Percentiles rank a stretch among this genome's conserved stretches.
Evolutionary conservation across 2,329 filamentous ascomycete species (phyloP).

Genomic region (Teratosphaeriaceae sp.): DNA sequence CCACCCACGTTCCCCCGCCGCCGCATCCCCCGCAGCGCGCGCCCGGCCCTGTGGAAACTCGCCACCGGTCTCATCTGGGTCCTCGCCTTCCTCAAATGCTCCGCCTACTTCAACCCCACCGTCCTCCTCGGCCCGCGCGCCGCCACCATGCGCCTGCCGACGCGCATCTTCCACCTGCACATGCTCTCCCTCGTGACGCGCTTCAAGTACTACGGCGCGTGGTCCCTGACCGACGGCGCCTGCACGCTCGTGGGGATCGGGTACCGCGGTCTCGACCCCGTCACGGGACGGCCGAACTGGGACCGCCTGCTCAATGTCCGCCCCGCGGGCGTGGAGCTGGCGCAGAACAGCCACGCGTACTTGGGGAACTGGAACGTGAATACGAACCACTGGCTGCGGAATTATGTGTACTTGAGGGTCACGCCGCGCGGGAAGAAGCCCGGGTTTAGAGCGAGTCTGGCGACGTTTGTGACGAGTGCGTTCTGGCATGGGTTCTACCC

Average conservation of each 20-base stretch:
- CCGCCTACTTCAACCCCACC: conserved; percentile 57
- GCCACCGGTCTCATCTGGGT: conserved; percentile 72
- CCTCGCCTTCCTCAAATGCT: conserved; percentile 66
- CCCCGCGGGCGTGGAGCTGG: conserved; percentile 76
- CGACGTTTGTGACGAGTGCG: conserved; percentile 89
- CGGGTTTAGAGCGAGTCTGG: conserved; percentile 87
- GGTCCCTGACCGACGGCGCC: conserved; percentile 85
- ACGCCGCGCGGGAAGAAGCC: conserved; percentile 95
- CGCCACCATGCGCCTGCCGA: conserved; percentile 60
- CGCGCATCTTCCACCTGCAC: conserved; percentile 72
- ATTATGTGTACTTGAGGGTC: conserved; percentile 92
- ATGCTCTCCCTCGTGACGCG: conserved; percentile 76
- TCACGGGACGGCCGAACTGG: conserved; percentile 81
- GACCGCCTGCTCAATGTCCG: conserved; percentile 85
- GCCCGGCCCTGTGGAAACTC: conserved; percentile 73
- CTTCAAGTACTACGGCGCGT: conserved; percentile 95
- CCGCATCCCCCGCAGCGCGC: conserved; percentile 85
- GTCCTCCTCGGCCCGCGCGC: conserved; percentile 61
- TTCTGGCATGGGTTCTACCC: conserved; percentile 99
- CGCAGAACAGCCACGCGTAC: conserved; percentile 89
- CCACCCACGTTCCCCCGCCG: conserved; percentile 83
- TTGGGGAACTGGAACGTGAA: conserved; percentile 97
- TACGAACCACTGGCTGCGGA: conserved; percentile 92
- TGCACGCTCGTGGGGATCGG: conserved; percentile 92
- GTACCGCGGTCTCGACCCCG: conserved; percentile 85